A percentile compares a stretch with the other conserved stretches of the same genome.
Evolutionary conservation across 371 early-diverging fungal genomes (phyloP).

Genomic region (Syncephalastrum racemosum): DNA sequence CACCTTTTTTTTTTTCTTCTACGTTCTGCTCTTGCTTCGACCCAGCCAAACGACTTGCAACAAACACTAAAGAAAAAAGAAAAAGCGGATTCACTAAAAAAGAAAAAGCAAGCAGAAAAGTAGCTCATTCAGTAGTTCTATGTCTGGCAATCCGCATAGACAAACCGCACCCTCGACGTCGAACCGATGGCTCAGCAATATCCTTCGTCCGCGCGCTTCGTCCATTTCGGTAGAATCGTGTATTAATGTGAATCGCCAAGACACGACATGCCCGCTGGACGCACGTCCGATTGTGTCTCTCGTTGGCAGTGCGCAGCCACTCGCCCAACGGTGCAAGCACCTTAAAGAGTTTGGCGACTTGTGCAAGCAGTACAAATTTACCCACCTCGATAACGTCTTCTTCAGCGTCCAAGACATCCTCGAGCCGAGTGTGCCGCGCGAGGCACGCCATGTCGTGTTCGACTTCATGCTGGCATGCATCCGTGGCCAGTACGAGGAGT

Average conservation of each 20-base stretch:
- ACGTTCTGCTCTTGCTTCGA: conserved; percentile 4
- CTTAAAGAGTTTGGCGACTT: conserved; percentile 38
- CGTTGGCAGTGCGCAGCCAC: conserved; percentile 26
- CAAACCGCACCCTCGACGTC: conserved; percentile 21
- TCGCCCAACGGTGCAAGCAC: conserved; percentile 37
- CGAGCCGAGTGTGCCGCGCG: conserved; percentile 45
- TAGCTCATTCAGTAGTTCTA: conserved; percentile 7
- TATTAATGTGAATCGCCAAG: conserved; percentile 34
- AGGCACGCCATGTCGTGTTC: conserved; percentile 60
- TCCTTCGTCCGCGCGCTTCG: conserved; percentile 45
- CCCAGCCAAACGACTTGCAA: background rate
- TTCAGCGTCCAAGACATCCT: conserved; percentile 58
- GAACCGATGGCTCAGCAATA: conserved; percentile 44
- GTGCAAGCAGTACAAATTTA: conserved; percentile 57
- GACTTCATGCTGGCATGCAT: conserved; percentile 67
- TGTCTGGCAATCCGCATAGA: conserved; percentile 27
- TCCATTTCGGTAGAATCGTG: conserved; percentile 49
- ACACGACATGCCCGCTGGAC: conserved; percentile 41
- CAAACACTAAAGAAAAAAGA: background rate
- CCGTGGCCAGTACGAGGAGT: conserved; percentile 61
- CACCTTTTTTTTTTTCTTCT: conserved; percentile 13
- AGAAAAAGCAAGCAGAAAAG: conserved; percentile 4
- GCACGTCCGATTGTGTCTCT: conserved; percentile 44
- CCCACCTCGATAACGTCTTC: conserved; percentile 62
- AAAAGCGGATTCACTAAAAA: conserved; percentile 1